phyloP scores from a whole-genome alignment of 1,284 basidiomycete species.

The Malassezia restricta region DNA sequence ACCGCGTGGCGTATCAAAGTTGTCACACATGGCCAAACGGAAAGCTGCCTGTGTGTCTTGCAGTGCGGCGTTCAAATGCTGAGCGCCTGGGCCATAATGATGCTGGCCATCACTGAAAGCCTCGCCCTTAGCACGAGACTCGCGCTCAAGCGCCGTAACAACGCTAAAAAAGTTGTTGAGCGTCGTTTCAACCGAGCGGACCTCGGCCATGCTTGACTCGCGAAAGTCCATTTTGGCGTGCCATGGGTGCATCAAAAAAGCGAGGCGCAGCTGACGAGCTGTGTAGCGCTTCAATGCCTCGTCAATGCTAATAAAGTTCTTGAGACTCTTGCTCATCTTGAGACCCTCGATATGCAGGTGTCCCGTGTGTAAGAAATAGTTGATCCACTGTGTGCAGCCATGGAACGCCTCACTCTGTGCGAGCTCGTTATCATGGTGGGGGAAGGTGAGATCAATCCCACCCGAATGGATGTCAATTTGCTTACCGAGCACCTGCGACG shows the following conservation, averaged over 20 bases:
- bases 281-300: conserved; percentile 79
- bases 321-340: conserved; percentile 98
- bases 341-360: conserved; percentile 96
- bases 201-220: conserved; percentile 71
- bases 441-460: conserved; percentile 91
- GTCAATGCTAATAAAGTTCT: conserved; percentile 98
- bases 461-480: conserved; percentile 97
- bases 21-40: conserved; percentile 84
- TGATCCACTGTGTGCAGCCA: conserved; percentile 85
- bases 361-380: conserved; percentile 97
- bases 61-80: conserved; percentile 51
- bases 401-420: conserved; percentile 89
- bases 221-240: conserved; percentile 88
- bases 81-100: conserved; percentile 46
- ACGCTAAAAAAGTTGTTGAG: conserved; percentile 93
- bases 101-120: conserved; percentile 50
- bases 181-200: conserved; percentile 68
- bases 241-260: conserved; percentile 86
- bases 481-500: conserved; percentile 75
- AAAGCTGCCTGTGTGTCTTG: conserved; percentile 66
- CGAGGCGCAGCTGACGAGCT: conserved; percentile 80
- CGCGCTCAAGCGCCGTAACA: conserved; percentile 61
- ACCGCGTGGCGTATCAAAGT: conserved; percentile 86
- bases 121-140: conserved; percentile 37
- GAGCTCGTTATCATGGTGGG: conserved; percentile 98